These are phyloP conservation scores for Penicillium sp. DNA, from an alignment of 2,329 filamentous ascomycete genomes.

Conservation along the genomic window DNA sequence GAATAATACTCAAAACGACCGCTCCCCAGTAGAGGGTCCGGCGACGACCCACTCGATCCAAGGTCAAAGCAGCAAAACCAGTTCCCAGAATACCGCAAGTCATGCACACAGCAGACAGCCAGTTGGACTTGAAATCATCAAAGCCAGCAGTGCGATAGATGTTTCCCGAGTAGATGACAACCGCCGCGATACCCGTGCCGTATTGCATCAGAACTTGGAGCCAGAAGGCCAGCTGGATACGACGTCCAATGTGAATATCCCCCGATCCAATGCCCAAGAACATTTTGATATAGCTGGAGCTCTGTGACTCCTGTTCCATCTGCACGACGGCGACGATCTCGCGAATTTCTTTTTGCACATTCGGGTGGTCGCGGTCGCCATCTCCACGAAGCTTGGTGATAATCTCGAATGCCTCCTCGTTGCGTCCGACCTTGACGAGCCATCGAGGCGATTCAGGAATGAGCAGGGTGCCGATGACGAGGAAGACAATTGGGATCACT, in stretches of 20 bases:
- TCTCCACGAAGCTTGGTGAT: conserved; percentile 13
- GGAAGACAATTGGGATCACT: conserved; percentile 58
- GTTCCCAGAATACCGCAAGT: not conserved
- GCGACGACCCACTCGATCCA: conserved; percentile 40
- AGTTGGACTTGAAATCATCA: conserved; percentile 23
- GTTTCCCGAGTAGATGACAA: conserved; percentile 1
- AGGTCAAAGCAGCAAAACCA: conserved; percentile 24
- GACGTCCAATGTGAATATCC: conserved; percentile 28
- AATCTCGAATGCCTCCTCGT: conserved; percentile 56
- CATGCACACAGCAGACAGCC: conserved; percentile 29
- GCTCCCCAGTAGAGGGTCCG: conserved; percentile 38
- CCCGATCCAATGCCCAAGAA: conserved; percentile 26
- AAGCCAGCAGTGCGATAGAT: conserved; percentile 25
- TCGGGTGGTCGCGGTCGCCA: conserved; percentile 18
- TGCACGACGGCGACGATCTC: conserved; percentile 32
- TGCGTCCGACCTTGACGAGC: conserved; percentile 61
- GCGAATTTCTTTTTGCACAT: conserved; percentile 39
- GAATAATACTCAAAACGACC: not conserved
- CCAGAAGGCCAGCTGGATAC: conserved; percentile 32
- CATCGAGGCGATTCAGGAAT: conserved; percentile 61
- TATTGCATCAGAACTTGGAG: conserved; percentile 31
- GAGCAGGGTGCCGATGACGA: conserved; percentile 58
- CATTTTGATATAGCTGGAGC: conserved; percentile 26
- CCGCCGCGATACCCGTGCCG: conserved; percentile 21
- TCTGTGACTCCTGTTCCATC: conserved; percentile 21